These are phyloP conservation scores for Suillus weaverae DNA, from an alignment of 768 basidiomycete species.

Conservation along the genomic window DNA sequence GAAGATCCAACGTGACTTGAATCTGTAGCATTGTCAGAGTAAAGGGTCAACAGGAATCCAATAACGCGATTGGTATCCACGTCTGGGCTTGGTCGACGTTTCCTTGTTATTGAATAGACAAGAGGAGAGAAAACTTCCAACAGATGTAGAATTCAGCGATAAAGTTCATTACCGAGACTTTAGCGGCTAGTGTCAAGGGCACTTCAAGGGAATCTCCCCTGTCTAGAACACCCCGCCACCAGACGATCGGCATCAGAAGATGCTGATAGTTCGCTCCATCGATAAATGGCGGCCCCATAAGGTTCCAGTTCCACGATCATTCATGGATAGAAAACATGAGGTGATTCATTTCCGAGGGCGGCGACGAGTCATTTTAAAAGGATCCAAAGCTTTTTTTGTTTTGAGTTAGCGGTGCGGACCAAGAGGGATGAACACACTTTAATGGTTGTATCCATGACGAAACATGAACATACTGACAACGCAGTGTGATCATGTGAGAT, in stretches of 20 bases:
- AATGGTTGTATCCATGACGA: constrained; percentile 23
- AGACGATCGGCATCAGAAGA: constrained; percentile 26
- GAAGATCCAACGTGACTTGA: constrained; percentile 2
- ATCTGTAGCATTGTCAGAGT: background rate
- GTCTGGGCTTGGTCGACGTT: background rate
- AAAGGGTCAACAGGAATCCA: background rate
- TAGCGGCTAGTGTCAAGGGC: constrained; percentile 8
- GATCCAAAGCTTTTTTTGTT: background rate
- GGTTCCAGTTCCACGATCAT: constrained; percentile 26
- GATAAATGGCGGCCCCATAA: constrained; percentile 25
- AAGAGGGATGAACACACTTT: background rate
- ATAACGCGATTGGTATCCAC: background rate
- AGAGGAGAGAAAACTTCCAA: background rate
- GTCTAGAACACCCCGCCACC: constrained; percentile 19
- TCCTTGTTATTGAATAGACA: background rate
- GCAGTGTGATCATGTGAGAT: constrained; percentile 14
- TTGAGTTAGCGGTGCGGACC: background rate
- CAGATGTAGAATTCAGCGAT: background rate
- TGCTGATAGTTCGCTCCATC: constrained; percentile 24
- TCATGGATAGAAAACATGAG: constrained; percentile 30
- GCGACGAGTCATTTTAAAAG: constrained; percentile 11
- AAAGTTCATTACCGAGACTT: constrained; percentile 27
- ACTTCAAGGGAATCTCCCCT: constrained; percentile 11
- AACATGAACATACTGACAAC: background rate
- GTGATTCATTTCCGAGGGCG: constrained; percentile 35